Base-by-base conservation (phyloP, 2,329 filamentous ascomycete genomes). In the Chaetothyriales sp. region DNA sequence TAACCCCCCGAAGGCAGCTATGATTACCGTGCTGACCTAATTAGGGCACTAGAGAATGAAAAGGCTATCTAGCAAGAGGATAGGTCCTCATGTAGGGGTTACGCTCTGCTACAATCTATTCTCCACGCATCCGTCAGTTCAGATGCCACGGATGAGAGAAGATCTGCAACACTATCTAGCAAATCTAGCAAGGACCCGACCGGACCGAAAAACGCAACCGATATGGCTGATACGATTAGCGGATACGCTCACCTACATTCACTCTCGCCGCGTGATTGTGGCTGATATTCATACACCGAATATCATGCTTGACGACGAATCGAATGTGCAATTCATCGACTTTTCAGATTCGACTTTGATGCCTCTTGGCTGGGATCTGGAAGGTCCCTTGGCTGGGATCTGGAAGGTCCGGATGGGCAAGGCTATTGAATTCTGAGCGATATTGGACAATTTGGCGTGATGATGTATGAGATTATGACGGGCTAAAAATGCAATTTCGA, bases 401-500 rank as follows among this genome's bases (percentile, higher is more conserved):
- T n/a, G n/a, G n/a, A n/a, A n/a, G n/a, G n/a, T n/a, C n/a, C n/a
- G n/a, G 57, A 65, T 53, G 60, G 63, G 19, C 6, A 55, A 56
- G 63, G 61, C 22, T 63, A 57, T 48, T 60, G 60, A 1, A 57
- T 59, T 13, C 55, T 56, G n/a, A 65, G 58, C 13, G 63, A 67
- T 51, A 63, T 67, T 46, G 62, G 61, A 1, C 57, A 61, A 10
- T 58, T 67, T 15, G 64, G 63, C 5, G 53, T 59, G 25, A 64
- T 65, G 13, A 63, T 66, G 44, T 67, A 61, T 49, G 60, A 65
- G 52, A 54, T 66, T 44, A 44, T 63, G 8, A 61, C 61, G 8
- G 57, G 57, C 18, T 43, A 52, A 2, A 51, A 51, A 13, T 63
- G 55, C 53, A 55, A 62, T 25, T 61, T 64, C 45, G n/a, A n/a